These are phyloP conservation scores for Solanum bulbocastanum DNA, from an alignment of 257 asterid genomes.

Conservation along the genomic window DNA sequence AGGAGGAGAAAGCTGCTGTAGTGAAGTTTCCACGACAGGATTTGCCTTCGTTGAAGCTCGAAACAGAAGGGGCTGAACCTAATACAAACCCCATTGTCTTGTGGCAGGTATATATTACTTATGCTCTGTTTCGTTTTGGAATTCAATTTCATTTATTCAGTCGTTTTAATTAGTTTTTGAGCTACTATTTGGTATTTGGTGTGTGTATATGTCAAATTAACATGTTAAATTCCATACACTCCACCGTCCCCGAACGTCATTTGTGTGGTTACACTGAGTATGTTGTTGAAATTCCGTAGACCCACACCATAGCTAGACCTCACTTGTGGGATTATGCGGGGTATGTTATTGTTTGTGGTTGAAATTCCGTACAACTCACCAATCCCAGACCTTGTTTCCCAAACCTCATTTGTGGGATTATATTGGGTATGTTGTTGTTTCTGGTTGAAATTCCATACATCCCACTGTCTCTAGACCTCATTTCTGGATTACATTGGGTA, in stretches of 20 bases:
- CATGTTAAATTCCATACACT: background rate
- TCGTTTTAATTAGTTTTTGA: background rate
- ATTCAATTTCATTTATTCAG: background rate
- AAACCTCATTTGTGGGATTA: background rate
- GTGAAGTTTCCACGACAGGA: slow-evolving; percentile 36
- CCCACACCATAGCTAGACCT: background rate
- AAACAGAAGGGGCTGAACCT: slow-evolving; percentile 37
- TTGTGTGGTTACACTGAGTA: background rate
- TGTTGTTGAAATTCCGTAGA: background rate
- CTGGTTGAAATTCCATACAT: background rate
- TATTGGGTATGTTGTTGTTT: background rate
- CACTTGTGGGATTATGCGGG: background rate
- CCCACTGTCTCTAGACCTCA: too few relatives aligned
- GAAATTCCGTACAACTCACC: background rate
- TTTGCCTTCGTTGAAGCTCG: slow-evolving; percentile 38
- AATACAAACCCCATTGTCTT: slow-evolving; percentile 42
- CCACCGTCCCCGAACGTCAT: background rate
- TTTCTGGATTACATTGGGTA: background rate
- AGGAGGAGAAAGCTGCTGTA: slow-evolving; percentile 11
- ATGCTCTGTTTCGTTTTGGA: background rate
- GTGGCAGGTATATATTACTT: slow-evolving; percentile 46
- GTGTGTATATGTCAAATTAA: background rate
- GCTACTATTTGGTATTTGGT: background rate
- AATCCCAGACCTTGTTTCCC: background rate
- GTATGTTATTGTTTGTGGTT: background rate